A percentile compares a stretch with the other conserved stretches of the same genome.
These are phyloP conservation scores for Candida pseudofarinosa DNA, from an alignment of 805 yeast species.

Conservation along the genomic window DNA sequence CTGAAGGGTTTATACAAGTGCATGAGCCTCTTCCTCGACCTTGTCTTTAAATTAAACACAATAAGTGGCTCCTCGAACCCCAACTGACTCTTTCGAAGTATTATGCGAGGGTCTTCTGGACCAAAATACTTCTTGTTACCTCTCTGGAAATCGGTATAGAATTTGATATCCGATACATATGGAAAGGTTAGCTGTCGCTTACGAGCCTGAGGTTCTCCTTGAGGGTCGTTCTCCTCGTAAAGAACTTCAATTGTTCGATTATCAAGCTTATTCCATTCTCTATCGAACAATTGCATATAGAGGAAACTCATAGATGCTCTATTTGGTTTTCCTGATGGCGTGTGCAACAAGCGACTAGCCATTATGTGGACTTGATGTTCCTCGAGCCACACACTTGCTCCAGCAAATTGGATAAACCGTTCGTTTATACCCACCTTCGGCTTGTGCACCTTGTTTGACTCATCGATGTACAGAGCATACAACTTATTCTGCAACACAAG, in stretches of 20 bases:
- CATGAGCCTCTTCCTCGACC: conserved; percentile 8
- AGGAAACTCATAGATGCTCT: conserved; percentile 14
- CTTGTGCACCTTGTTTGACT: conserved; percentile 13
- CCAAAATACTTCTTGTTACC: conserved; percentile 6
- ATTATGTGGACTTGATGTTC: conserved; percentile 16
- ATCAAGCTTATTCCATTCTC: conserved; percentile 18
- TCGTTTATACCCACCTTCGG: conserved; percentile 16
- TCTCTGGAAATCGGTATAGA: not conserved
- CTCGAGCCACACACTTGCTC: conserved; percentile 19
- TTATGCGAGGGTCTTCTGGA: conserved; percentile 16
- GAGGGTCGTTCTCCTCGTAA: conserved; percentile 14
- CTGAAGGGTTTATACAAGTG: conserved; percentile 11
- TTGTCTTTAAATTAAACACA: conserved; percentile 17
- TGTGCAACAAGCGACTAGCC: conserved; percentile 17
- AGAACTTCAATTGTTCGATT: conserved; percentile 11
- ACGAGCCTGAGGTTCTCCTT: not conserved
- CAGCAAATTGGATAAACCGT: conserved; percentile 19
- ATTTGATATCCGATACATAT: not conserved
- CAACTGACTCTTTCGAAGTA: conserved; percentile 7
- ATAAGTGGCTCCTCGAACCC: conserved; percentile 24
- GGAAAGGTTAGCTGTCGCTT: not conserved
- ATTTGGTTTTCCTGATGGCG: conserved; percentile 13
- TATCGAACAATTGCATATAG: conserved; percentile 18
- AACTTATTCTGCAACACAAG: conserved; percentile 1
- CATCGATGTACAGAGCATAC: conserved; percentile 12